Evolutionary conservation across 805 yeast genomes (phyloP).

Genomic region (Pichia gijzeniarum): DNA sequence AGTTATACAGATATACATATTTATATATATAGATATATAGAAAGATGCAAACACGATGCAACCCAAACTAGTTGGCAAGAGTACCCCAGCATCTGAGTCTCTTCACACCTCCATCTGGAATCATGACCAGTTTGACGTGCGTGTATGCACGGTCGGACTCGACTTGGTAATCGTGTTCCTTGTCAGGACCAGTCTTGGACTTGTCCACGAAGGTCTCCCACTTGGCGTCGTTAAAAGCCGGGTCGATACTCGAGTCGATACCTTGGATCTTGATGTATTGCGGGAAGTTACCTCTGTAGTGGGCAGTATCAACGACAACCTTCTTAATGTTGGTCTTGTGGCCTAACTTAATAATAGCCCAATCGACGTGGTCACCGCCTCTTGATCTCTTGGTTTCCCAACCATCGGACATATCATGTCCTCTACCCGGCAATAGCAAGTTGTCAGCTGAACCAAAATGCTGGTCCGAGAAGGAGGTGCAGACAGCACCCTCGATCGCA

Average conservation of each 20-base stretch:
- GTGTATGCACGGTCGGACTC: conserved; percentile 35
- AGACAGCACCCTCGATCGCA: conserved; percentile 84
- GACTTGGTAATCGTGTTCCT: conserved; percentile 57
- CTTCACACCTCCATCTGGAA: conserved; percentile 97
- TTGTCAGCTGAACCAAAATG: conserved; percentile 93
- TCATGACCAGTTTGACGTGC: conserved; percentile 74
- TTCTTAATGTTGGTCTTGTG: conserved; percentile 49
- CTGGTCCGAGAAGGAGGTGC: conserved; percentile 77
- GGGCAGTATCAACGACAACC: conserved; percentile 83
- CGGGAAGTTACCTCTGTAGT: conserved; percentile 92
- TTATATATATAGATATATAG: too few relatives aligned
- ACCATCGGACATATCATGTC: conserved; percentile 95
- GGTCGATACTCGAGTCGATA: conserved; percentile 30
- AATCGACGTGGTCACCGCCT: conserved; percentile 76
- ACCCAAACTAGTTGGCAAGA: conserved; percentile 4
- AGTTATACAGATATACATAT: too few relatives aligned
- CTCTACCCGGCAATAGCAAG: conserved; percentile 86
- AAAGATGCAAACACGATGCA: too few relatives aligned
- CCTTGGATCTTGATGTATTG: conserved; percentile 71
- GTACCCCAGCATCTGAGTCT: conserved; percentile 79
- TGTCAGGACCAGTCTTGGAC: conserved; percentile 75
- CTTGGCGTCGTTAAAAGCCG: conserved; percentile 36
- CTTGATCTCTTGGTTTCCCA: conserved; percentile 97
- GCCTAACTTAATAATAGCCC: conserved; percentile 84
- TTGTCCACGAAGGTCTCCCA: conserved; percentile 67